These are phyloP conservation scores for Phytophthora pinifolia DNA, from an alignment of 352 stramenopile genomes.

Conservation along the genomic window DNA sequence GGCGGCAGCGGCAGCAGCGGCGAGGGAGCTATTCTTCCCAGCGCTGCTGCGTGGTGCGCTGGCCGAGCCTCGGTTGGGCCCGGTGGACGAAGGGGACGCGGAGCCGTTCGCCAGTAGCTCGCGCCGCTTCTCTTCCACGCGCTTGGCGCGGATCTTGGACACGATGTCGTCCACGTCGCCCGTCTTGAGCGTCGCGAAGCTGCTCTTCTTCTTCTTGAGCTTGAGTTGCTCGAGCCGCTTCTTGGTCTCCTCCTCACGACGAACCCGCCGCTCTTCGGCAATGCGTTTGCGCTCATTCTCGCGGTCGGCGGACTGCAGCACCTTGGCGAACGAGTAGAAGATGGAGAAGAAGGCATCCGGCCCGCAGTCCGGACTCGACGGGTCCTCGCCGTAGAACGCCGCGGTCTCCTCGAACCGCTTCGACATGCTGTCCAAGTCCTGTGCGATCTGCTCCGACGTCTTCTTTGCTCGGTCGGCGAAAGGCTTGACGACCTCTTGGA, in stretches of 20 bases:
- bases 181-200: constrained; percentile 71
- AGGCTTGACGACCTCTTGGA: constrained; percentile 74
- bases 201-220: constrained; percentile 74
- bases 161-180: constrained; percentile 84
- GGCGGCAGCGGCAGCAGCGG: constrained; percentile 3
- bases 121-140: constrained; percentile 70
- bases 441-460: constrained; percentile 55
- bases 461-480: constrained; percentile 71
- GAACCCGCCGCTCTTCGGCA: constrained; percentile 72
- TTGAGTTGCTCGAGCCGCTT: constrained; percentile 81
- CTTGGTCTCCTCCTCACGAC: constrained; percentile 76
- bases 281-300: constrained; percentile 87
- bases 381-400: constrained; percentile 76
- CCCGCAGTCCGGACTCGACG: constrained; percentile 61
- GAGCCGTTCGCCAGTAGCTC: constrained; percentile 50
- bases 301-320: constrained; percentile 75
- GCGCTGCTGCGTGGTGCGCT: constrained; percentile 16
- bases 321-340: constrained; percentile 84
- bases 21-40: constrained; percentile 5
- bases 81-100: constrained; percentile 23
- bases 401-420: constrained; percentile 70
- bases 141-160: constrained; percentile 81
- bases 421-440: constrained; percentile 60
- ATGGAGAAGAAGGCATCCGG: constrained; percentile 85
- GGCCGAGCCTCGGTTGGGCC: constrained; percentile 23